phyloP scores from a whole-genome alignment of 352 stramenopile species.

The Pythium plurisporium region DNA sequence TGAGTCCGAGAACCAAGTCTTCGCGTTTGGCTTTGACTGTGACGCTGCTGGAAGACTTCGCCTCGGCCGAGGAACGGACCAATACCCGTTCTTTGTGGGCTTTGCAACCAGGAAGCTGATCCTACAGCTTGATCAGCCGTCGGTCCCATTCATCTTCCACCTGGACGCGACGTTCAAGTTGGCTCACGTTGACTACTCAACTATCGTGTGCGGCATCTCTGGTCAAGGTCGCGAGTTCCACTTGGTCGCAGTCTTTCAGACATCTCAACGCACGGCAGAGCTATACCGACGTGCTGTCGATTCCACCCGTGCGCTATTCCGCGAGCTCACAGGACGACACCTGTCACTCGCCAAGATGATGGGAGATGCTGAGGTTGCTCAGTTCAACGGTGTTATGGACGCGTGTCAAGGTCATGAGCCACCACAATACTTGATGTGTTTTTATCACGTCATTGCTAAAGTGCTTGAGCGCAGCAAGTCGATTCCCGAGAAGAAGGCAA shows the following conservation, averaged over 20 bases:
- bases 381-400: slow-evolving; percentile 14
- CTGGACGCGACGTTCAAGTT: slow-evolving; percentile 13
- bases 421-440: slow-evolving; percentile 18
- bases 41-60: background rate
- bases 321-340: background rate
- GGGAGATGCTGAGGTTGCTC: slow-evolving; percentile 16
- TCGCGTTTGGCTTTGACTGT: background rate
- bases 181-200: slow-evolving; percentile 1
- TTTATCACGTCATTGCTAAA: slow-evolving; percentile 22
- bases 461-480: slow-evolving; percentile 4
- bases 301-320: background rate
- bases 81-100: slow-evolving; percentile 10
- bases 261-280: slow-evolving; percentile 3
- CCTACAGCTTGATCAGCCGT: background rate
- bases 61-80: slow-evolving; percentile 3
- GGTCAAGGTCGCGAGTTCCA: background rate
- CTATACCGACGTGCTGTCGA: background rate
- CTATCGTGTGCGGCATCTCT: slow-evolving; percentile 8
- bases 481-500: slow-evolving; percentile 3
- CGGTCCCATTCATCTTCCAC: slow-evolving; percentile 3
- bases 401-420: background rate
- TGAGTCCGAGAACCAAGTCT: background rate
- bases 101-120: slow-evolving; percentile 2
- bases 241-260: slow-evolving; percentile 1
- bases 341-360: slow-evolving; percentile 7